Base-by-base conservation (phyloP, 305 asterid genomes). In the Fraxinus xanthoxyloides region DNA sequence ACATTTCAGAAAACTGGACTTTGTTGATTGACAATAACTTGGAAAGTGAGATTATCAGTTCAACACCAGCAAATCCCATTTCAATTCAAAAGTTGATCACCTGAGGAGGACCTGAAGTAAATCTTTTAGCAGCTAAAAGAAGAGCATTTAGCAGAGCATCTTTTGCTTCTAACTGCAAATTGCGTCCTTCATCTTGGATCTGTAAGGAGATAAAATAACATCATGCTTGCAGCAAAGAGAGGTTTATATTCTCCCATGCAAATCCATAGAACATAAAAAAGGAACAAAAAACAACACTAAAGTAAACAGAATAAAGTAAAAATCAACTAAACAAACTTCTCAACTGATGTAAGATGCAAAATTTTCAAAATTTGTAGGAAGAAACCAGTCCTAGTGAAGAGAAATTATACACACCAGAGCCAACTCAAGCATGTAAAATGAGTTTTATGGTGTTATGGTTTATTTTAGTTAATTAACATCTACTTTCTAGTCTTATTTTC, bases 41-140 rank as follows among this genome's bases (percentile, higher is more conserved):
- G 65, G 17, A 76, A 48, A 12, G 46, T 32, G 75, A 56, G 7
- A 38, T 15, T 76, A 19, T 61, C 4, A 70, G 67, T 34, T 19
- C 36, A 59, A 79, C 30, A 75, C 72, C 23, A 35, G 54, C 7
- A 79, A 69, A 83, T 35, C 70, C 40, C 56, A 83, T n/a, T 74
- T 15, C 31, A 80, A 74, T 77, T 75, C 34, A 63, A 32, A 69
- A 24, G 77, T 63, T 65, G 78, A 67, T 86, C 83, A 94, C 98
- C 98, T 93, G 97, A 31, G 95, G 92, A 38, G 97, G 98, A 81
- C 98, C 98, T 75, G 92, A 87, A 84, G 90, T 84, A 87, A 92
- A 94, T 89, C 94, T 90, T 82, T 85, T 89, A 48, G 98, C 98
- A 82, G 98, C 97, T 83, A 91, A 65, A 32, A 94, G 93, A 81